phyloP scores from a whole-genome alignment of 148 eudicot species.

The Linanthus parryae region DNA sequence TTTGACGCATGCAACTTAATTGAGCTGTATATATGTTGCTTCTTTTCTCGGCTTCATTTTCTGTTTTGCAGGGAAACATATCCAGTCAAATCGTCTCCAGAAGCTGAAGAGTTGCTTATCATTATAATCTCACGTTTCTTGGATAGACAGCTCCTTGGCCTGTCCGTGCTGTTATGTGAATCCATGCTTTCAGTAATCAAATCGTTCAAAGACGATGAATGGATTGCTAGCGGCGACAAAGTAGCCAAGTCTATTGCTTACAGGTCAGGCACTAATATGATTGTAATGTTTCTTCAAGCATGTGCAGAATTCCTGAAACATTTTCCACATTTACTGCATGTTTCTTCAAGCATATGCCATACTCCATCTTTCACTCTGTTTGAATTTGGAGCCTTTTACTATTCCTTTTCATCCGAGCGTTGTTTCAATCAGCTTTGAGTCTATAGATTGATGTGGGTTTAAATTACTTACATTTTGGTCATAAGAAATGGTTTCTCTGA shows the following conservation, averaged over 20 bases:
- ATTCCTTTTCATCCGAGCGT: too few species aligned
- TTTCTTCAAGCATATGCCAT: too few species aligned
- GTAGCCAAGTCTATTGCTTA: conserved; percentile 50
- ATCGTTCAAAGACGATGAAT: conserved; percentile 59
- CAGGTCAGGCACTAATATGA: conserved; percentile 67
- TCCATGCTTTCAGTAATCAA: conserved; percentile 50
- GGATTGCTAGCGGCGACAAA: conserved; percentile 52
- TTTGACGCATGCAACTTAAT: too few species aligned
- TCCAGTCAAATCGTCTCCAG: conserved; percentile 39
- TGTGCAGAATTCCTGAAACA: too few species aligned
- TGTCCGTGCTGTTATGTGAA: conserved; percentile 37
- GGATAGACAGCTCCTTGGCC: conserved; percentile 65
- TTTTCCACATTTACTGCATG: too few species aligned
- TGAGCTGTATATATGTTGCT: not conserved
- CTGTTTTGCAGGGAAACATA: conserved; percentile 45
- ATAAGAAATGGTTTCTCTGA: too few species aligned
- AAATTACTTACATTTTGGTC: too few species aligned
- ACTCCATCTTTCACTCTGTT: too few species aligned
- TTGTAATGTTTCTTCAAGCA: too few species aligned
- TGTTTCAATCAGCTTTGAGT: too few species aligned
- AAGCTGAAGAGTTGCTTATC: conserved; percentile 59
- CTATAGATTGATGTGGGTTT: too few species aligned
- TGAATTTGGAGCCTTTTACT: too few species aligned
- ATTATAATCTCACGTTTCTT: conserved; percentile 48
- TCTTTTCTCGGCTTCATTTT: not conserved